Evolutionary conservation across 2,329 filamentous ascomycete genomes (phyloP).

Genomic region (Pseudocercospora musae): DNA sequence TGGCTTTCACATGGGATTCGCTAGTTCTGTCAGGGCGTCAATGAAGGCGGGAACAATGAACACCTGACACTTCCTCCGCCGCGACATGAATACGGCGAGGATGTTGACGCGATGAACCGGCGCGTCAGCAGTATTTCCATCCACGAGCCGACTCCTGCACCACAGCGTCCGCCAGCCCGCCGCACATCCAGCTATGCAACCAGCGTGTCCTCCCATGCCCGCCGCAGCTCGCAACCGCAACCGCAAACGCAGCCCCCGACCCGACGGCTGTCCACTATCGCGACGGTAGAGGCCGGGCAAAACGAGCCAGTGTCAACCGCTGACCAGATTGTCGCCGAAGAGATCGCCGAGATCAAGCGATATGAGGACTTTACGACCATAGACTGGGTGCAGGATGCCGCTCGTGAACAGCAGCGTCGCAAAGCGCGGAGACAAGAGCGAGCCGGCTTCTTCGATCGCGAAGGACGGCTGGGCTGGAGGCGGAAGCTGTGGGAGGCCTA

Average conservation of each 20-base stretch:
- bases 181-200: conserved; percentile 24
- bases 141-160: conserved; percentile 13
- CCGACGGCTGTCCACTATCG: conserved; percentile 66
- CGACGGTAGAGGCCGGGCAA: conserved; percentile 61
- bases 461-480: conserved; percentile 71
- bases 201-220: conserved; percentile 17
- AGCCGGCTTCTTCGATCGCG: conserved; percentile 67
- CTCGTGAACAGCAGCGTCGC: conserved; percentile 79
- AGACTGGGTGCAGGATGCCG: conserved; percentile 98
- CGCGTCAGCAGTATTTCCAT: conserved; percentile 38
- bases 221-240: conserved; percentile 6
- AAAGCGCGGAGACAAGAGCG: conserved; percentile 71
- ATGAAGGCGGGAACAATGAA: neutral
- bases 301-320: conserved; percentile 52
- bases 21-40: conserved; percentile 1
- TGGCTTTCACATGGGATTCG: conserved; percentile 3
- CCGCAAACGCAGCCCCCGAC: conserved; percentile 36
- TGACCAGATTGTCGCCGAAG: conserved; percentile 77
- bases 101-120: conserved; percentile 44
- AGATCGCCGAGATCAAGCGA: conserved; percentile 95
- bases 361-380: conserved; percentile 98
- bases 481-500: conserved; percentile 80
- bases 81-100: conserved; percentile 13
- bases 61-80: neutral
- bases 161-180: conserved; percentile 6